Conservation (phyloP, 106 monocot genomes). For the Triglochin maritima region DNA sequence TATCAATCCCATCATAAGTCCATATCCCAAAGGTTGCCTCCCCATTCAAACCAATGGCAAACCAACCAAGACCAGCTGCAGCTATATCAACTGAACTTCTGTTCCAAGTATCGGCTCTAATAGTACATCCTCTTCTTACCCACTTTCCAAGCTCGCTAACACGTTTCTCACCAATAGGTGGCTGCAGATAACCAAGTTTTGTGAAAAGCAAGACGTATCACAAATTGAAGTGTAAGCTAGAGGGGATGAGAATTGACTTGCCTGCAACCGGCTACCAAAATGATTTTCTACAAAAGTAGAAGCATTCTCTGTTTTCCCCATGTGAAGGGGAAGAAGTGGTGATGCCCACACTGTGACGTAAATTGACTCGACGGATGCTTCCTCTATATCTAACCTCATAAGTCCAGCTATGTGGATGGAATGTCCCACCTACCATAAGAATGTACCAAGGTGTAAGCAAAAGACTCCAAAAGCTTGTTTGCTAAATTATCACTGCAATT, state of each 20-base stretch:
- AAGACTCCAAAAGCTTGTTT: background rate
- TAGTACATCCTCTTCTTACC: conserved; percentile 58
- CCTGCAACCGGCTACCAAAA: conserved; percentile 85
- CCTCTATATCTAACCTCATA: conserved; percentile 79
- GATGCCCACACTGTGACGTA: conserved; percentile 97
- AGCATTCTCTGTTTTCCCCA: conserved; percentile 79
- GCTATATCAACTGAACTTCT: conserved; percentile 66
- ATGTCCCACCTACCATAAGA: conserved; percentile 44
- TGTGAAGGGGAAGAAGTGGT: conserved; percentile 80
- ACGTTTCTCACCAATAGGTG: conserved; percentile 65
- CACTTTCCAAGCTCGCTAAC: conserved; percentile 73
- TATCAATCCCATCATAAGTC: conserved; percentile 85
- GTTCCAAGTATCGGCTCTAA: conserved; percentile 74
- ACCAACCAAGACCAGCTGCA: conserved; percentile 86
- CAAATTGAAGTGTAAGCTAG: background rate
- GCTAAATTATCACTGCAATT: background rate
- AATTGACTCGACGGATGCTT: conserved; percentile 43
- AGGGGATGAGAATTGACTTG: conserved; percentile 2
- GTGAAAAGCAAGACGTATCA: background rate
- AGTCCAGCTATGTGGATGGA: conserved; percentile 88
- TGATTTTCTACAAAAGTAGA: conserved; percentile 57
- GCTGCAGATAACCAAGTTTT: conserved; percentile 31
- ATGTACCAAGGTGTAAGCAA: background rate
- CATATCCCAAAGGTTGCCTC: conserved; percentile 65
- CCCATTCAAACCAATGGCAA: conserved; percentile 78